Percentiles rank a stretch among this genome's conserved stretches.
phyloP scores from a whole-genome alignment of 139 green algal species.

The Micromonas pusilla region DNA sequence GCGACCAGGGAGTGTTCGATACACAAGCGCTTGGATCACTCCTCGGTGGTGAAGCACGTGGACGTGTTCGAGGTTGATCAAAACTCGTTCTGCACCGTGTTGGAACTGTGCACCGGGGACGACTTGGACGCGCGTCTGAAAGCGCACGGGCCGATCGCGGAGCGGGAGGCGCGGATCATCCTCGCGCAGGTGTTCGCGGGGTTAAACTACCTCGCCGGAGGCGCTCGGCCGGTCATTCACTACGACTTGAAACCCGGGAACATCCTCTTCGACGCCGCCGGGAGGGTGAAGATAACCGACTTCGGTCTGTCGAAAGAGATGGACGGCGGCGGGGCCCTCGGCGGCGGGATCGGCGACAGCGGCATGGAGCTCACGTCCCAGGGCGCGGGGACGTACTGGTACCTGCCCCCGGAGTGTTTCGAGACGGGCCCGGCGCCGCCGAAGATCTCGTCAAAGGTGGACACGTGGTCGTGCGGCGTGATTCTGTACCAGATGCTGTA shows the following conservation, averaged over 20 bases:
- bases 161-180: constrained; percentile 75
- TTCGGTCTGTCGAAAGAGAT: constrained; percentile 86
- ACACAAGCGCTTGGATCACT: constrained; percentile 62
- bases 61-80: constrained; percentile 92
- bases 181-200: constrained; percentile 40
- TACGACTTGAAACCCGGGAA: constrained; percentile 92
- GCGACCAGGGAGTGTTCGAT: constrained; percentile 86
- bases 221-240: constrained; percentile 71
- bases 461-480: constrained; percentile 84
- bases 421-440: constrained; percentile 47
- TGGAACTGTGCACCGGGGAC: constrained; percentile 76
- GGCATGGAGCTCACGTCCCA: constrained; percentile 89
- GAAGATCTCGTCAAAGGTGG: constrained; percentile 88
- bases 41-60: constrained; percentile 67
- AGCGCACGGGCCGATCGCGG: constrained; percentile 51
- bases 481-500: constrained; percentile 95
- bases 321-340: constrained; percentile 14
- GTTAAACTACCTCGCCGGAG: constrained; percentile 31
- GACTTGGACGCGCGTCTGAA: constrained; percentile 78
- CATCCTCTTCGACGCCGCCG: constrained; percentile 82
- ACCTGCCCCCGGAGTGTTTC: constrained; percentile 75
- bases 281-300: constrained; percentile 87
- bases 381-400: constrained; percentile 87
- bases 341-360: not conserved
- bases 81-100: constrained; percentile 83